Evolutionary conservation across 2,329 filamentous ascomycete species (phyloP), one percentile per base, ranked within the genome.

Genomic region (Exophiala alcalophila): DNA sequence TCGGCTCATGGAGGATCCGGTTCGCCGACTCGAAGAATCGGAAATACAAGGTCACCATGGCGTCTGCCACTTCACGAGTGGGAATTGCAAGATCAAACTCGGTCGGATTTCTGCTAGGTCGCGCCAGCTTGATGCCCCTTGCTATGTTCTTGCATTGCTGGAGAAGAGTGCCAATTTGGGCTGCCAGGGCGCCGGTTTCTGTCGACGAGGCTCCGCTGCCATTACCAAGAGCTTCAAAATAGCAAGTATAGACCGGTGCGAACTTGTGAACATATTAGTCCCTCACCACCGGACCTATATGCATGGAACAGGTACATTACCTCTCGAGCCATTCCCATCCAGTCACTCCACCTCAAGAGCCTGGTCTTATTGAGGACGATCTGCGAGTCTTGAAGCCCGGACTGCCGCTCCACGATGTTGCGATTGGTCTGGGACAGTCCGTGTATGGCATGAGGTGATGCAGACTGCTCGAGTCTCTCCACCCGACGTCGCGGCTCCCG

Each of bases 1-100:
- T 55, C 3, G 63, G 63, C 6, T 61, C 21, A 49, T 67, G 63
- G 5, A 65, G 16, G 2, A 66, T 54, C 24, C 60, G 57, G 40
- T 63, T 61, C 5, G 58, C 53, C 9, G 57, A 44, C 32, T 63
- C 63, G 24, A 65, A 59, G 3, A 56, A 16, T 8, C 24, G 4
- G 28, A 53, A 12, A 27, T 54, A 54, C 9, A 47, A 25, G 11
- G 29, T 11, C 8, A 47, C 41, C 40, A 54, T 41, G 5, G 19
- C 10, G 23, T 52, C 46, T 2, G 49, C 39, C 11, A 44, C 19
- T 27, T 45, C 52, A n/a, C 31, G 20, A 31, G 30, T 11, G 15
- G 32, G 23, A 15, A 39, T 24, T 32, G 28, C 12, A 21, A 26
- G 18, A 54, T 42, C 4, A 53, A 40, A 34, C 31, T 26, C 9